These are phyloP conservation scores for Ophiobolus disseminans DNA, from an alignment of 2,329 filamentous ascomycete species.

Conservation along the genomic window DNA sequence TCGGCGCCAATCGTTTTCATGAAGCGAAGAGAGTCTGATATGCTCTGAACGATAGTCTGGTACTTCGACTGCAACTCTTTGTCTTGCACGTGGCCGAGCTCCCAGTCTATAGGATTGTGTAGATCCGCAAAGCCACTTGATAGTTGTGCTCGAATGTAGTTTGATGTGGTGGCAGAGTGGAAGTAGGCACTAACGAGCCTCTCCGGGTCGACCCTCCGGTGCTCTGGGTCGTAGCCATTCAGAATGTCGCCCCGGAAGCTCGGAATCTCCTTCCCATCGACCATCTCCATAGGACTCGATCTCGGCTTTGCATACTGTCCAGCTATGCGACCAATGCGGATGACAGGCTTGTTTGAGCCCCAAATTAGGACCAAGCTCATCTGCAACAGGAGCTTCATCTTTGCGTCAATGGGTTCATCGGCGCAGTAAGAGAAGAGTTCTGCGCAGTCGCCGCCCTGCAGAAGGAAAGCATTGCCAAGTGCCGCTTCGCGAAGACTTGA, in stretches of 20 bases:
- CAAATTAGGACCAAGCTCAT: constrained; percentile 97
- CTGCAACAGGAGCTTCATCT: constrained; percentile 94
- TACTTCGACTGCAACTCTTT: constrained; percentile 86
- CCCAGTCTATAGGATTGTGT: constrained; percentile 93
- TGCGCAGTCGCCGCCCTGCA: constrained; percentile 96
- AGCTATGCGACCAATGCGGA: constrained; percentile 94
- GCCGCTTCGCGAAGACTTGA: constrained; percentile 83
- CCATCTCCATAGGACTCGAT: constrained; percentile 83
- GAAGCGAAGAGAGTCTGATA: constrained; percentile 91
- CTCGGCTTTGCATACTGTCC: constrained; percentile 97
- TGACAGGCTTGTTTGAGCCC: constrained; percentile 81
- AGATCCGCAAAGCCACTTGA: constrained; percentile 91
- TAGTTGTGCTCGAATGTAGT: constrained; percentile 86
- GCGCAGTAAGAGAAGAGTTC: constrained; percentile 98
- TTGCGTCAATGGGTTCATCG: constrained; percentile 86
- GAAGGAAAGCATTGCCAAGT: constrained; percentile 85
- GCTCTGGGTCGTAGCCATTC: constrained; percentile 81
- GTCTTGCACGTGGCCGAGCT: constrained; percentile 87
- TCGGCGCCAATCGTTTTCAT: constrained; percentile 93
- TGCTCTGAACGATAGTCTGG: constrained; percentile 79
- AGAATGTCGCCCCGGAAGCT: constrained; percentile 96
- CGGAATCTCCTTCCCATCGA: constrained; percentile 80
- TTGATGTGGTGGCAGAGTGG: constrained; percentile 91
- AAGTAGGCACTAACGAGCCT: constrained; percentile 92
- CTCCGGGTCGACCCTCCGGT: constrained; percentile 80